phyloP scores from a whole-genome alignment of 352 stramenopile genomes.

The Globisporangium camurandrum region DNA sequence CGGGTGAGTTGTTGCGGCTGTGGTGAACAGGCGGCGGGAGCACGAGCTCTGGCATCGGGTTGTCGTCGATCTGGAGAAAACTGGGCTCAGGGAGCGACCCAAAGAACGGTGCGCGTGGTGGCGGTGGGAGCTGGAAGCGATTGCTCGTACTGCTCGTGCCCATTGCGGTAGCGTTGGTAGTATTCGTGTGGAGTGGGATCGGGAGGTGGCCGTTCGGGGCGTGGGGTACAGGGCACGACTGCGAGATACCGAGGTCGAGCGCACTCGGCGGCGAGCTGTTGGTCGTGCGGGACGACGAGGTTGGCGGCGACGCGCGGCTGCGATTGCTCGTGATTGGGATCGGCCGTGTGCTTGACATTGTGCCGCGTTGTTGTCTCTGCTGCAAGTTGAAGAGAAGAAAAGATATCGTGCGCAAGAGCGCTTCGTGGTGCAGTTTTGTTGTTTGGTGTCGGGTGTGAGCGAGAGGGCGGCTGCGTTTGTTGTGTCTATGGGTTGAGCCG shows the following conservation, averaged over 20 bases:
- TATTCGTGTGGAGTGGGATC: too few species aligned
- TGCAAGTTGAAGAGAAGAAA: neutral
- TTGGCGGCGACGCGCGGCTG: slow-evolving; percentile 9
- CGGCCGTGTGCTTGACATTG: slow-evolving; percentile 10
- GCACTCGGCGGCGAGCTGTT: slow-evolving; percentile 15
- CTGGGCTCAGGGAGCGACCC: slow-evolving; percentile 58
- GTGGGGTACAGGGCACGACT: slow-evolving; percentile 59
- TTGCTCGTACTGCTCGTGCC: slow-evolving; percentile 10
- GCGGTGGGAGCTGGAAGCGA: slow-evolving; percentile 26
- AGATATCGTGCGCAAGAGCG: neutral
- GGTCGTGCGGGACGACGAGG: slow-evolving; percentile 7
- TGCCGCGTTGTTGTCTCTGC: neutral
- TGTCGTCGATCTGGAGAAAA: slow-evolving; percentile 34
- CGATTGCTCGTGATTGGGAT: slow-evolving; percentile 14
- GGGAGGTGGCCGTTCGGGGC: slow-evolving; percentile 28
- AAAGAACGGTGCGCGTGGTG: slow-evolving; percentile 43
- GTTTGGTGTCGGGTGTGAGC: neutral
- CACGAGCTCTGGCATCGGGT: slow-evolving; percentile 48
- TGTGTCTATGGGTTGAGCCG: neutral
- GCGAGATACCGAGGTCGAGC: slow-evolving; percentile 28
- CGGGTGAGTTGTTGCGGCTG: slow-evolving; percentile 15
- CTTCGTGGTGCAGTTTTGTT: too few species aligned
- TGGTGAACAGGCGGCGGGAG: slow-evolving; percentile 42
- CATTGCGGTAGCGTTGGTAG: too few species aligned
- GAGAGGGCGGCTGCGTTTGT: neutral